Base-by-base conservation (phyloP, 768 basidiomycete species). In the Calocybe gangraenosa region DNA sequence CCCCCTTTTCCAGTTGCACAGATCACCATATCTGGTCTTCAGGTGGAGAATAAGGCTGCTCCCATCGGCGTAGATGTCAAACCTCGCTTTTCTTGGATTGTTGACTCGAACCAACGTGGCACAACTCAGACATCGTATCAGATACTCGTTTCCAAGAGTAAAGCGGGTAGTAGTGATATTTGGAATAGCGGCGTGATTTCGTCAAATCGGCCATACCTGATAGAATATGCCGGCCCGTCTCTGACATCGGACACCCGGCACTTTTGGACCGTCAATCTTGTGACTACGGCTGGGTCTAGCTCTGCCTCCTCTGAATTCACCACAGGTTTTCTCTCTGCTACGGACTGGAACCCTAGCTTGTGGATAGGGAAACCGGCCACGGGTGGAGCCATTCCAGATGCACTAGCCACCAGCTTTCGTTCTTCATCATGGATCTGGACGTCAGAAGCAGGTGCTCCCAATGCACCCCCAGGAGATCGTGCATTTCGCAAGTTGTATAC, bases 381-480 rank as follows among this genome's bases (percentile, higher is more conserved):
- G 2, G 32, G 31, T 18, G 42, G 47, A 37, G 41, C 45, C 17
- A 46, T 56, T 25, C 54, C 60, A 9, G 50, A 40, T 18, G 46
- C 51, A 21, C 51, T 61, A 7, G 37, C 52, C 8, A 42, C 55
- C 1, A 48, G 56, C 4, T 62, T 64, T 37, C 53, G 49, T 2
- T 23, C 36, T 22, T 49, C 56, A 21, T 55, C 53, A 1, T 63
- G 64, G 62, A 65, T 65, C 17, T 65, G 62, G 62, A 61, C 62
- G 1, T 17, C 45, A 5, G 62, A 62, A 46, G 28, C 52, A 14
- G 41, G 53, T 15, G 34, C 53, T 17, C 52, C 53, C 1, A 52
- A 56, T 40, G 52, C 54, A 9, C 56, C 58, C 15, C 9, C 58
- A 7, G 58, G 51, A n/a, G 56, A 55, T 19, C 49, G 58, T n/a